Evolutionary conservation across 108 stramenopile genomes (phyloP).

Genomic region (Chaetoceros tenuissimus): DNA sequence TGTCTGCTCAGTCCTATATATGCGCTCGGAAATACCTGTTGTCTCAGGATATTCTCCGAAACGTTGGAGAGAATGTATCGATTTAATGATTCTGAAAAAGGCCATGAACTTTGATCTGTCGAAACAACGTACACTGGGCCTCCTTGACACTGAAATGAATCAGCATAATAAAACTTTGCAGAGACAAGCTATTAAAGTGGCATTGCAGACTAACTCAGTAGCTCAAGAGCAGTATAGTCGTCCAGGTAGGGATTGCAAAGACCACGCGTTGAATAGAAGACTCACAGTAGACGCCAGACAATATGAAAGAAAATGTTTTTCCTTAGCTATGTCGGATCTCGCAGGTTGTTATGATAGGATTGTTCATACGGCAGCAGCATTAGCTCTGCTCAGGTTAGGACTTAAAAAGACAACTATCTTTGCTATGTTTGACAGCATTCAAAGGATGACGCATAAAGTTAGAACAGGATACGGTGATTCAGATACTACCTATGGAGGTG

Average conservation of each 20-base stretch:
- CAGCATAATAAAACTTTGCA: slow-evolving; percentile 4
- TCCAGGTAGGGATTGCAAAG: background rate
- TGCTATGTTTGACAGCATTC: slow-evolving; percentile 6
- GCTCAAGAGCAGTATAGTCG: slow-evolving; percentile 4
- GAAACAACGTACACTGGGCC: slow-evolving; percentile 5
- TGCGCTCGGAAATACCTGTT: background rate
- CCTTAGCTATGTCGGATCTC: background rate
- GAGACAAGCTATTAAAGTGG: slow-evolving; percentile 1
- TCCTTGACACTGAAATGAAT: slow-evolving; percentile 11
- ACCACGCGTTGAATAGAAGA: background rate
- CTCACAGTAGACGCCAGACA: background rate
- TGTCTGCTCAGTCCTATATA: background rate
- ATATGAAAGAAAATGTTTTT: background rate
- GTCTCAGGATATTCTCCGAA: slow-evolving; percentile 5
- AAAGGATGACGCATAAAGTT: slow-evolving; percentile 8
- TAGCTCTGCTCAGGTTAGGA: slow-evolving; percentile 12
- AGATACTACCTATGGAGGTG: background rate
- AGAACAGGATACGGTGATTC: slow-evolving; percentile 12
- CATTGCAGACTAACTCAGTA: background rate
- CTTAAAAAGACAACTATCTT: background rate
- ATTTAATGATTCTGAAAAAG: slow-evolving; percentile 14
- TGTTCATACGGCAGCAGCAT: slow-evolving; percentile 6
- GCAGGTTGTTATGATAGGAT: slow-evolving; percentile 14
- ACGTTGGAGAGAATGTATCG: slow-evolving; percentile 2
- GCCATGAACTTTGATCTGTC: background rate